Evolutionary conservation across 768 basidiomycete species (phyloP).

Genomic region (Multifurca ochricompacta): DNA sequence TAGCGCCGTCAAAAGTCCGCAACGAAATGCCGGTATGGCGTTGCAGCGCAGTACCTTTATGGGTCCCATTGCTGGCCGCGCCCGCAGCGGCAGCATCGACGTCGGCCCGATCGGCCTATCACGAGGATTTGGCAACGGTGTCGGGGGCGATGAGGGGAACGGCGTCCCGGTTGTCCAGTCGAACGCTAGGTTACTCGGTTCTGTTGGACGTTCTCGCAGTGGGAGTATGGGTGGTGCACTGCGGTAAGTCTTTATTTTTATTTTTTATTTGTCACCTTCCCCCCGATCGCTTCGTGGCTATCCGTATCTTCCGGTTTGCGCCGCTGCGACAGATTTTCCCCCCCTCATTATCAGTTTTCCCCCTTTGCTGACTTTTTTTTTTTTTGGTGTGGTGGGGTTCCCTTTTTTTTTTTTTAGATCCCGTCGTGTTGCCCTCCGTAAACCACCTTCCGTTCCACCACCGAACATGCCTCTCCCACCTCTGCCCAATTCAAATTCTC

Average conservation of each 20-base stretch:
- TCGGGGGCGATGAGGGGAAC: not conserved
- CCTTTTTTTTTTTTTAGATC: not conserved
- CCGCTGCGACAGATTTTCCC: no score
- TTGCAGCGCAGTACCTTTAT: constrained; percentile 42
- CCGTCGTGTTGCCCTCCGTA: constrained; percentile 18
- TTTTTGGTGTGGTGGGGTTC: not conserved
- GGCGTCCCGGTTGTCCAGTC: no score
- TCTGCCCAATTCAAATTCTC: not conserved
- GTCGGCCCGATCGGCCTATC: not conserved
- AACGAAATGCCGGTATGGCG: constrained; percentile 43
- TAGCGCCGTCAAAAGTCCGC: constrained; percentile 49
- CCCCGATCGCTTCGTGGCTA: no score
- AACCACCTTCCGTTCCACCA: constrained; percentile 16
- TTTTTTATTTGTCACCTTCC: no score
- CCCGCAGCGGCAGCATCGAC: constrained; percentile 16
- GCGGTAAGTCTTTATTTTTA: constrained; percentile 6
- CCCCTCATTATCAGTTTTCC: no score
- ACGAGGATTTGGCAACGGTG: not conserved
- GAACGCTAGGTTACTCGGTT: no score
- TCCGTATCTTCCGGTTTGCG: no score
- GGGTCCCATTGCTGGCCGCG: constrained; percentile 23
- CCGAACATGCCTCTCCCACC: constrained; percentile 16
- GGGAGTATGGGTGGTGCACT: constrained; percentile 11
- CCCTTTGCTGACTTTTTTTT: no score
- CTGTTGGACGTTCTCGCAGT: constrained; percentile 15